phyloP scores from a whole-genome alignment of 164 flowering plant genomes.

The Magnolia kwangsiensis region DNA sequence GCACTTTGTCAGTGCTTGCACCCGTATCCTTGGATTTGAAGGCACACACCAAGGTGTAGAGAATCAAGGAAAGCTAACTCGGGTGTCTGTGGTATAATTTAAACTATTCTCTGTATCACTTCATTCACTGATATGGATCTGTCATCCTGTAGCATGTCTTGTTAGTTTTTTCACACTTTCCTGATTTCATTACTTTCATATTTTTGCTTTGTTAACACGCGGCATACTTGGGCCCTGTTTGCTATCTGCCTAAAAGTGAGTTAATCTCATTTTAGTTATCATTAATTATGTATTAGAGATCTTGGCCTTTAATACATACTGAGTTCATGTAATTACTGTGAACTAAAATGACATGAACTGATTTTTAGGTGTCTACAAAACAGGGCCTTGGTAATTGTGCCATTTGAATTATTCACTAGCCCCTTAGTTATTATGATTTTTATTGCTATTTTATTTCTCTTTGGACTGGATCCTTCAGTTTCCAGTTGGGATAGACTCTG shows the following conservation, averaged over 20 bases:
- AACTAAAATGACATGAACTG: no score
- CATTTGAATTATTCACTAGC: no score
- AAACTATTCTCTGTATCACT: not conserved
- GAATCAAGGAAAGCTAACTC: slow-evolving; percentile 87
- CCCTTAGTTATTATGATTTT: not conserved
- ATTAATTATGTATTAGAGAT: no score
- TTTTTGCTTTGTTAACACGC: no score
- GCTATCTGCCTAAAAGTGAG: no score
- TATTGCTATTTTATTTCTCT: not conserved
- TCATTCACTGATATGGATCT: not conserved
- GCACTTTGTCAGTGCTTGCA: slow-evolving; percentile 97
- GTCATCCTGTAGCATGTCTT: no score
- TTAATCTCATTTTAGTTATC: no score
- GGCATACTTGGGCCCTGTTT: no score
- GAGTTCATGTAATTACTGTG: not conserved
- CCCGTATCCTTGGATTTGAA: slow-evolving; percentile 95
- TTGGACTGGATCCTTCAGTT: slow-evolving; percentile 36
- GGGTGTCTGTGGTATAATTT: slow-evolving; percentile 77
- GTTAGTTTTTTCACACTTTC: no score
- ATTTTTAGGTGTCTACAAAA: no score
- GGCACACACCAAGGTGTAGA: slow-evolving; percentile 98
- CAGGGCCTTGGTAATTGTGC: no score
- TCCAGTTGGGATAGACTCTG: slow-evolving; percentile 97
- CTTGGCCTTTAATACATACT: not conserved
- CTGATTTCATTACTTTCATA: no score